Percentiles rank a stretch among this genome's conserved stretches.
phyloP scores from a whole-genome alignment of 768 basidiomycete genomes.

The Termitomyces sp. region DNA sequence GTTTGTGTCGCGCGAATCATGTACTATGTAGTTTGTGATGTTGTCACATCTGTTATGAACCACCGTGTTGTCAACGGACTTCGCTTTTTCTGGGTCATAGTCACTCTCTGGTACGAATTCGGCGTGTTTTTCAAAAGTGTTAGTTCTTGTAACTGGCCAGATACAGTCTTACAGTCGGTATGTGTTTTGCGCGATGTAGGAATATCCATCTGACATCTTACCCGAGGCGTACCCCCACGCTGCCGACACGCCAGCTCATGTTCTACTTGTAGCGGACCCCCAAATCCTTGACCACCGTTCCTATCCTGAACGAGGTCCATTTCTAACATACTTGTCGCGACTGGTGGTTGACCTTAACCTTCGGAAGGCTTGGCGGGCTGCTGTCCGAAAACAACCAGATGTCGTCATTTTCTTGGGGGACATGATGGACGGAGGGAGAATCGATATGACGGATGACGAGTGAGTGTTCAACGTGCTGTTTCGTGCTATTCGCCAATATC shows the following conservation, averaged over 20 bases:
- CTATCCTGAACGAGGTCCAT: slow-evolving; percentile 54
- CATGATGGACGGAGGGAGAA: slow-evolving; percentile 85
- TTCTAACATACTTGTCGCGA: slow-evolving; percentile 55
- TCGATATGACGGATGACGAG: slow-evolving; percentile 60
- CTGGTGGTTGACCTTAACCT: slow-evolving; percentile 76
- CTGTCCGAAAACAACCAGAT: slow-evolving; percentile 56
- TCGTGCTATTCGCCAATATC: not conserved
- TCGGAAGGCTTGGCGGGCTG: slow-evolving; percentile 78
- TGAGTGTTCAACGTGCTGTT: slow-evolving; percentile 33
- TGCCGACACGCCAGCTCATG: slow-evolving; percentile 28
- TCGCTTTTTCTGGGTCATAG: slow-evolving; percentile 53
- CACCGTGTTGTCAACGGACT: slow-evolving; percentile 27
- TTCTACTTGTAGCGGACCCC: slow-evolving; percentile 85
- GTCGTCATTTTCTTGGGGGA: slow-evolving; percentile 82
- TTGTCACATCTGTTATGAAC: not conserved
- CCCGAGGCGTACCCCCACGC: not conserved
- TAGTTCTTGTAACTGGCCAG: slow-evolving; percentile 57
- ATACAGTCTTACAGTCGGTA: slow-evolving; percentile 26
- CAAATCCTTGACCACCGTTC: slow-evolving; percentile 77
- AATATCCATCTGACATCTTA: not conserved
- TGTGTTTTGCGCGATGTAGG: slow-evolving; percentile 3
- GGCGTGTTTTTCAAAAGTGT: slow-evolving; percentile 46
- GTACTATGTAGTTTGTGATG: not conserved
- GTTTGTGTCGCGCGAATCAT: not conserved
- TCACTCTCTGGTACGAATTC: slow-evolving; percentile 69